A percentile compares a stretch with the other conserved stretches of the same genome.
Conservation (phyloP, 495 filamentous ascomycete species). For the Aspergillus sclerotioniger region DNA sequence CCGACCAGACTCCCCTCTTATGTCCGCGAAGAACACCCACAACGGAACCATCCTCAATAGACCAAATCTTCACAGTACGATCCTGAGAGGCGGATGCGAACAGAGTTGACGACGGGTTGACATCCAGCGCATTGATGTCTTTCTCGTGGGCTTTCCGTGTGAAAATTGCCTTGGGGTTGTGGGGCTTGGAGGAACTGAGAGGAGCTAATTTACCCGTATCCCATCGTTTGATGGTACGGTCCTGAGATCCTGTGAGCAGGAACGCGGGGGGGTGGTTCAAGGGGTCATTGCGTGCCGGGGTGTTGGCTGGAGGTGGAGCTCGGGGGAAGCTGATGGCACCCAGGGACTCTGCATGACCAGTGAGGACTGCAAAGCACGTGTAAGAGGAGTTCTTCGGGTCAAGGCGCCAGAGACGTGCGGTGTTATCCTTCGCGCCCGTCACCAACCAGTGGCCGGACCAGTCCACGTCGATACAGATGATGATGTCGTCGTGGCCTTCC, state of each 20-base stretch:
- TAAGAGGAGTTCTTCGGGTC: constrained; percentile 75
- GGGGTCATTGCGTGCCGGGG: constrained; percentile 62
- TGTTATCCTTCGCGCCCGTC: constrained; percentile 95
- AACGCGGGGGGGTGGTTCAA: constrained; percentile 78
- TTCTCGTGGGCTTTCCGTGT: constrained; percentile 97
- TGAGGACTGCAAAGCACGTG: constrained; percentile 73
- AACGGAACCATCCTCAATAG: constrained; percentile 78
- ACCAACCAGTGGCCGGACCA: constrained; percentile 97
- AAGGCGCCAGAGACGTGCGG: constrained; percentile 84
- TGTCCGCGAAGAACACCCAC: constrained; percentile 89
- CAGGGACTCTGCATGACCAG: constrained; percentile 90
- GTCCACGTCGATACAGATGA: constrained; percentile 91
- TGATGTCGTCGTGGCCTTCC: constrained; percentile 88
- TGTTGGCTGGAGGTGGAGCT: constrained; percentile 58
- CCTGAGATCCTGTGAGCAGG: constrained; percentile 86
- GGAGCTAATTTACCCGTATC: constrained; percentile 56
- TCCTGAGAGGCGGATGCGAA: constrained; percentile 98
- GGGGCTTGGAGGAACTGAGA: constrained; percentile 37
- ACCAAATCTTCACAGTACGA: constrained; percentile 95
- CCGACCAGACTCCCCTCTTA: constrained; percentile 91
- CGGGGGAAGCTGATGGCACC: constrained; percentile 87
- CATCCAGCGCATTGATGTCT: constrained; percentile 93
- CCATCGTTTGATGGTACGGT: constrained; percentile 92
- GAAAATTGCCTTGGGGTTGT: constrained; percentile 58
- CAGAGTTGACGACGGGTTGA: constrained; percentile 63